These are phyloP conservation scores for Calonectria ilicicola DNA, from an alignment of 2,329 filamentous ascomycete species.

Conservation along the genomic window DNA sequence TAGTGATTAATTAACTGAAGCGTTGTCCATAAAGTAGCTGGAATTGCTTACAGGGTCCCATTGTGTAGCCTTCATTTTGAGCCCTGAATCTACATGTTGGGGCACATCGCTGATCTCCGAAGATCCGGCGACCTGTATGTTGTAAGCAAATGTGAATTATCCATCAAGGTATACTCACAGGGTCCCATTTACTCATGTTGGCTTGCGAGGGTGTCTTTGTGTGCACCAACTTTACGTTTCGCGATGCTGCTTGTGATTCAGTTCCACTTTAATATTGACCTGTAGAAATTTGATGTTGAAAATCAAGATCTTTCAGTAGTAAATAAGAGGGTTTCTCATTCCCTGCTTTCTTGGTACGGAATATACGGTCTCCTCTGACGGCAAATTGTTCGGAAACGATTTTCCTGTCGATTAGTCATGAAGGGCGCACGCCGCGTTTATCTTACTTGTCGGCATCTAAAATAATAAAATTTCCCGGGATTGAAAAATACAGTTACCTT, in stretches of 20 bases:
- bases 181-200: neutral
- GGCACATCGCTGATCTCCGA: neutral
- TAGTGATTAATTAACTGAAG: neutral
- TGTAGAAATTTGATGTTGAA: neutral
- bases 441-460: neutral
- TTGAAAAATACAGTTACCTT: too few species aligned
- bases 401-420: neutral
- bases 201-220: neutral
- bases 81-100: neutral
- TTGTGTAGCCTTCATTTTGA: neutral
- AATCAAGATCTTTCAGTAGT: neutral
- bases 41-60: neutral
- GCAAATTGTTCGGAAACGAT: neutral
- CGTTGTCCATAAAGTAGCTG: too few species aligned
- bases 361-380: too few species aligned
- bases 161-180: neutral
- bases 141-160: neutral
- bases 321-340: neutral
- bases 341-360: neutral
- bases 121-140: neutral
- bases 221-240: too few species aligned
- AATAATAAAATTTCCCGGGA: too few species aligned
- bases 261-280: neutral
- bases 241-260: neutral
- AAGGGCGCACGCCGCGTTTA: neutral